Evolutionary conservation across 257 asterid genomes (phyloP), one percentile per base, ranked within the genome.

Genomic region (Gardenia jasminoides): DNA sequence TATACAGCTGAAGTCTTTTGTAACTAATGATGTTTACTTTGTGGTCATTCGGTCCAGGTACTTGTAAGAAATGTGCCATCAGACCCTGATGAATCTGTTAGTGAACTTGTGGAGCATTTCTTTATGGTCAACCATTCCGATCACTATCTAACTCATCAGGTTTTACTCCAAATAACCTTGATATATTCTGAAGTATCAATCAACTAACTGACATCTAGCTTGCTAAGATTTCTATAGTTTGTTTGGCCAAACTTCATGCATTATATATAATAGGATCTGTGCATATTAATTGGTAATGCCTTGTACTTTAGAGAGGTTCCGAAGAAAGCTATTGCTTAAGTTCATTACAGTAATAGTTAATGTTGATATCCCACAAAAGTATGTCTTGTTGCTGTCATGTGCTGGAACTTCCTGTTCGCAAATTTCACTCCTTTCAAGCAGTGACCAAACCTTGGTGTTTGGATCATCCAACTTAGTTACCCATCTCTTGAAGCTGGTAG

Each of bases 81-180:
- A 56, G 98, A 94, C 71, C 75, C 89, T 33, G 98, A 94, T 87
- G 97, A 94, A 85, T 80, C 98, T 28, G 97, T 94, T 78, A 65
- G 85, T 69, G 97, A 94, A 81, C 88, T 89, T 24, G 99, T 92
- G 84, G 96, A 91, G 86, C 98, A 94, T 76, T 94, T 93, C 86
- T 94, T 94, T 86, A 85, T 94, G 94, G 98, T 94, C 89, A 93
- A 94, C 91, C 98, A 94, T 87, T 92, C 94, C 43, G 91, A 94
- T 86, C 85, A 91, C 70, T 94, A 91, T 86, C 88, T 91, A 83
- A 88, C 98, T 83, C 91, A 94, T 88, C 98, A 93, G 99, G 97
- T 92, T 80, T 65, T 64, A 78, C 46, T 78, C 70, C 22, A 66
- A 22, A 56, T 39, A 78, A 36, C 78, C 78, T 72, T 56, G 58